Conservation (phyloP, 306 rosid species). For the Arachis stenosperma region DNA sequence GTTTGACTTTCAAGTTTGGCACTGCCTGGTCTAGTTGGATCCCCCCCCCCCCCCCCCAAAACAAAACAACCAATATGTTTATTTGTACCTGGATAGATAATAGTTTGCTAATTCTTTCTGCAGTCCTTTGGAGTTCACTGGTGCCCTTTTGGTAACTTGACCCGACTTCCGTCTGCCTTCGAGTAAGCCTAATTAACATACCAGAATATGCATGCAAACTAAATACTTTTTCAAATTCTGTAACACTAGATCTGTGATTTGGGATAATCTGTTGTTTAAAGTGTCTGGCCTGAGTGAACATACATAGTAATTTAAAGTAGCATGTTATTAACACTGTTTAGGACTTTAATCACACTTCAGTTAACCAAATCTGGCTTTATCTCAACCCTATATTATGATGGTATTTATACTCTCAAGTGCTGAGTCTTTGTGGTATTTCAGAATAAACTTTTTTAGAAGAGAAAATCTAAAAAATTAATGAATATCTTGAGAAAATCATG, state of each 20-base stretch:
- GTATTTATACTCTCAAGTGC: constrained; percentile 19
- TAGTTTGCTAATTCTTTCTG: constrained; percentile 46
- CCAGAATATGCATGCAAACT: constrained; percentile 30
- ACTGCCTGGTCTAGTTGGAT: constrained; percentile 18
- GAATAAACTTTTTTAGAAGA: background rate
- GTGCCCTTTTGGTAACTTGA: constrained; percentile 96
- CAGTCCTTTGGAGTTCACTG: constrained; percentile 98
- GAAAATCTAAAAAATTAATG: background rate
- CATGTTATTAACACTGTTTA: background rate
- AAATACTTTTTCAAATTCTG: constrained; percentile 31
- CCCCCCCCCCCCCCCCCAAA: too few species aligned
- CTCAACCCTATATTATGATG: constrained; percentile 6
- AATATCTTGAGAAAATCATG: constrained; percentile 12
- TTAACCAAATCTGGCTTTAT: constrained; percentile 11
- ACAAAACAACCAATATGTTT: background rate
- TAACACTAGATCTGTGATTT: constrained; percentile 2
- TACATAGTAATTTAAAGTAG: background rate
- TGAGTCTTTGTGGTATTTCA: constrained; percentile 9
- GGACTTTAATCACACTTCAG: constrained; percentile 3
- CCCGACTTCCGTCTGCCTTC: constrained; percentile 79
- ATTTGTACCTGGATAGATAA: constrained; percentile 19
- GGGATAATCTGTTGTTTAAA: background rate
- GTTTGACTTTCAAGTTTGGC: constrained; percentile 25
- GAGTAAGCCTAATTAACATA: constrained; percentile 71
- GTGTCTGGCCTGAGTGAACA: background rate